Base-by-base conservation (phyloP, 2,329 filamentous ascomycete genomes). In the Aspergillus spinulosporus region DNA sequence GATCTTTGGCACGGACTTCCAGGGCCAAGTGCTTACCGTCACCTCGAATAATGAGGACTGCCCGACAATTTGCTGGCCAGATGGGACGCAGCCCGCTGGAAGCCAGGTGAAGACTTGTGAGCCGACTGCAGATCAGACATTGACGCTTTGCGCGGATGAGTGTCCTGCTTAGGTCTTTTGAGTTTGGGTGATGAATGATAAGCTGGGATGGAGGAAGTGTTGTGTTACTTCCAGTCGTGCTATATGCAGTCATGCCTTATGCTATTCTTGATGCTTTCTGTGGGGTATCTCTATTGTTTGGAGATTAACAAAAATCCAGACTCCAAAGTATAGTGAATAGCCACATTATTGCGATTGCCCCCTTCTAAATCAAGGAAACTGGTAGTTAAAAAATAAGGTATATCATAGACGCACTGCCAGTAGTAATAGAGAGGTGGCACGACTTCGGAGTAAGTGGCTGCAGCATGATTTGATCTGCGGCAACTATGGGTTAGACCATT, bases 1-100 rank as follows among this genome's bases (percentile, higher is more conserved):
- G 64, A 74, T 78, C 52, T 74, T 74, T 48, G 76, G 75, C 3
- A 71, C 76, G 55, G 67, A 76, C 7, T 78, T 78, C 62, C 64
- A 64, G 1, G 69, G 71, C 3, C 57, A 60, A 5, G 42, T 61
- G 0, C 49, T 74, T 8, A 53, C 52, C 1, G 62, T 74, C 6
- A 56, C 61, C 12, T 64, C 68, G 5, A 64, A 59, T 4, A 61
- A 70, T 29, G 36, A 53, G 2, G 51, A 46, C 3, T 74, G 72
- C 51, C 56, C 56, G 21, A 57, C 53, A 2, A 66, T 74, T 43
- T 71, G 67, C 49, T 74, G 72, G 72, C 36, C 64, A 2, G 56
- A 66, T 50, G 72, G 72, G 3, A 59, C 66, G 2, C 54, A 66
- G 8, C 66, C 69, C 1, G 65, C 60, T 15, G 72, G 68, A 1